phyloP scores from a whole-genome alignment of 305 asterid species.

The Solanum hybrid region DNA sequence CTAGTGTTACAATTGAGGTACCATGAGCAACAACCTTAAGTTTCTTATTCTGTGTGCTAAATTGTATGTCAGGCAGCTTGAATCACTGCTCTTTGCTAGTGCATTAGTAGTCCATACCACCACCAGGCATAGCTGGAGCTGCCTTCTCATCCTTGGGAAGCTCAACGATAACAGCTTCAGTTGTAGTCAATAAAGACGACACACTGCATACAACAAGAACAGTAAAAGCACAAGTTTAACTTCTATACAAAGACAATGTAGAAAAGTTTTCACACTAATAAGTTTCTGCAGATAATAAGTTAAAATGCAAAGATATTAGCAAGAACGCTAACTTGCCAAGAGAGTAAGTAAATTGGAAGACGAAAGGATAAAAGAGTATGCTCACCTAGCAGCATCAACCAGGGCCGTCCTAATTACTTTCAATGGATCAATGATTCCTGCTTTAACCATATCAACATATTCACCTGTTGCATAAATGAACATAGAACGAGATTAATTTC shows the following conservation, averaged over 20 bases:
- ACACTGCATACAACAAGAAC: slow-evolving; percentile 21
- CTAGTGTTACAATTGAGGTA: slow-evolving; percentile 1
- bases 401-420: slow-evolving; percentile 64
- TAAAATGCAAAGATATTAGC: not conserved
- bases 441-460: slow-evolving; percentile 54
- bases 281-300: not conserved
- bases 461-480: slow-evolving; percentile 33
- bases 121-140: slow-evolving; percentile 25
- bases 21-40: not conserved
- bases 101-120: slow-evolving; percentile 22
- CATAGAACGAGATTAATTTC: not conserved
- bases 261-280: not conserved
- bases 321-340: not conserved
- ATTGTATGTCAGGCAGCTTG: not conserved
- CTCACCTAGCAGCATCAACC: slow-evolving; percentile 64
- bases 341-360: not conserved
- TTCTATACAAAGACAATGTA: not conserved
- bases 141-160: slow-evolving; percentile 38
- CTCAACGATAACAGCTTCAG: slow-evolving; percentile 49
- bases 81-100: not conserved
- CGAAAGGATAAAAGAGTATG: not conserved
- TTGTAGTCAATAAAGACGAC: slow-evolving; percentile 40
- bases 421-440: slow-evolving; percentile 63
- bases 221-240: not conserved
- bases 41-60: slow-evolving; percentile 1